A percentile compares a stretch with the other conserved stretches of the same genome.
Conservation (phyloP, 768 basidiomycete genomes). For the Tulasnella sp. region DNA sequence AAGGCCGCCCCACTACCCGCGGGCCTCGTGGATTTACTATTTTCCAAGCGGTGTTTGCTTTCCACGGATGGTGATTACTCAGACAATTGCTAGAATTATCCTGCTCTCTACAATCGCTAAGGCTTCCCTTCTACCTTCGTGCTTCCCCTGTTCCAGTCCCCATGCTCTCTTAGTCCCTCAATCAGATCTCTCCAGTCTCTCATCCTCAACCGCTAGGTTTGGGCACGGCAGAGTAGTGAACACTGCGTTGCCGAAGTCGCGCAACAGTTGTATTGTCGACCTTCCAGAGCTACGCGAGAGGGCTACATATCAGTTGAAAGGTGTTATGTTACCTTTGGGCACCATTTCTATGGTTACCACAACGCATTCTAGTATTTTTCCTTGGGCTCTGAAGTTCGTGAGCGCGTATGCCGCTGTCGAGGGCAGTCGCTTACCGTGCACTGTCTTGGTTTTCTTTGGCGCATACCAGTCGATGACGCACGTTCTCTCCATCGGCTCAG, state of each 20-base stretch:
- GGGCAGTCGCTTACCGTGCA: too few species aligned
- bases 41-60: too few species aligned
- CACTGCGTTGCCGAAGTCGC: slow-evolving; percentile 43
- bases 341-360: slow-evolving; percentile 47
- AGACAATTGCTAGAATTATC: too few species aligned
- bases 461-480: slow-evolving; percentile 38
- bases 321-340: slow-evolving; percentile 40
- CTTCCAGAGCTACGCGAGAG: slow-evolving; percentile 45
- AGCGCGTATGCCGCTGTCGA: too few species aligned
- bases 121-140: too few species aligned
- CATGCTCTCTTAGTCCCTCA: slow-evolving; percentile 11
- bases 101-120: too few species aligned
- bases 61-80: too few species aligned
- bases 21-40: too few species aligned
- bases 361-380: slow-evolving; percentile 38
- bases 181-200: slow-evolving; percentile 34
- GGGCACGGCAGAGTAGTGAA: slow-evolving; percentile 41
- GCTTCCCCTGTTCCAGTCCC: neutral
- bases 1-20: too few species aligned
- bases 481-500: slow-evolving; percentile 40
- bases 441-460: slow-evolving; percentile 19
- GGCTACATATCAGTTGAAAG: slow-evolving; percentile 50
- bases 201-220: slow-evolving; percentile 39
- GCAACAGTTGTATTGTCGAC: slow-evolving; percentile 43
- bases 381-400: slow-evolving; percentile 21